These are phyloP conservation scores for Starmerella tilneyi DNA, from an alignment of 805 yeast species.

Conservation along the genomic window DNA sequence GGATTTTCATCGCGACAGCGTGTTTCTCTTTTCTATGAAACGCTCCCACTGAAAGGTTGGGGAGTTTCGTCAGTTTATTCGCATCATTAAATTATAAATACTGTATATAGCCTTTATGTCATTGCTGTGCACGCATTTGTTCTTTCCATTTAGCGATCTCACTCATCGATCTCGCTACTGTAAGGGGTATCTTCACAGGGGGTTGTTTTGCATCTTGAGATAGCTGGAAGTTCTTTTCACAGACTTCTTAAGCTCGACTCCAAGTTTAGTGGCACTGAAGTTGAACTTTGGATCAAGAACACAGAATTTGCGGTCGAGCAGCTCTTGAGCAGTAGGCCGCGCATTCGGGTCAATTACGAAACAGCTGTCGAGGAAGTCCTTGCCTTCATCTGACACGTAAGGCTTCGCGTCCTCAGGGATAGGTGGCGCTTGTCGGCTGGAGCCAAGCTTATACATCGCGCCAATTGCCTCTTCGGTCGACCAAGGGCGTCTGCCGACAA, in stretches of 20 bases:
- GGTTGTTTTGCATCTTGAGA: constrained; percentile 2
- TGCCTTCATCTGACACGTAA: constrained; percentile 53
- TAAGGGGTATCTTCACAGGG: neutral
- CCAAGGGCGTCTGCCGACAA: constrained; percentile 97
- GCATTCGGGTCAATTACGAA: constrained; percentile 67
- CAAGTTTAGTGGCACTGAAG: constrained; percentile 23
- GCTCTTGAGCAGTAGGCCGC: constrained; percentile 67
- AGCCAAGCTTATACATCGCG: constrained; percentile 81
- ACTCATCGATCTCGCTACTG: too few relatives aligned
- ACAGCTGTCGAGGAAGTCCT: constrained; percentile 62
- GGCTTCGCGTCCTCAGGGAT: constrained; percentile 79
- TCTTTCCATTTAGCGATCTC: too few relatives aligned
- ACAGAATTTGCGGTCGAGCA: constrained; percentile 22
- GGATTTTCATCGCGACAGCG: constrained; percentile 35
- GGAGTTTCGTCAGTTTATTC: neutral
- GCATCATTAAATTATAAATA: too few relatives aligned
- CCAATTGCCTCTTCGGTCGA: constrained; percentile 88
- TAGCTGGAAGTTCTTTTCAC: constrained; percentile 15
- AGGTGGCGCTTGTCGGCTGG: constrained; percentile 84
- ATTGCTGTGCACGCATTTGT: too few relatives aligned
- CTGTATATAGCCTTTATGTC: too few relatives aligned
- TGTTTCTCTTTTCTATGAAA: constrained; percentile 35
- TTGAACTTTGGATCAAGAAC: constrained; percentile 14
- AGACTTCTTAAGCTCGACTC: constrained; percentile 15
- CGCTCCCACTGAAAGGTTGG: constrained; percentile 9